A percentile compares a stretch with the other conserved stretches of the same genome.
phyloP scores from a whole-genome alignment of 1,284 basidiomycete species.

The Gomphus bonarii region DNA sequence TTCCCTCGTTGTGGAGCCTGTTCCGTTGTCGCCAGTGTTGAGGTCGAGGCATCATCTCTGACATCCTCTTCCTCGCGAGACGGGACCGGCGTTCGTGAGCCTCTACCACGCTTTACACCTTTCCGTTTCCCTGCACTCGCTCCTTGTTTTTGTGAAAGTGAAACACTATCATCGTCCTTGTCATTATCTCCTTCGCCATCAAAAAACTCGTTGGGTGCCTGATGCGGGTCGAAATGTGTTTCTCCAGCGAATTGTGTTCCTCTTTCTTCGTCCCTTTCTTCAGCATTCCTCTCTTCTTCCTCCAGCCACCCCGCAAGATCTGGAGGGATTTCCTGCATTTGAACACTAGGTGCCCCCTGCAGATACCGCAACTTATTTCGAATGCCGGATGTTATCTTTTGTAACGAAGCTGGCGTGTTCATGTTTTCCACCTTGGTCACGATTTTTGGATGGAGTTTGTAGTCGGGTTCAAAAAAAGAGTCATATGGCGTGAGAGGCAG shows the following conservation, averaged over 20 bases:
- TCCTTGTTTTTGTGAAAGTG: background rate
- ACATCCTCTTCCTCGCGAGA: conserved; percentile 10
- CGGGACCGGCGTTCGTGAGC: background rate
- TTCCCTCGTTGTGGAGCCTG: background rate
- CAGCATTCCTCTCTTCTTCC: conserved; percentile 62
- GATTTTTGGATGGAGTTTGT: conserved; percentile 88
- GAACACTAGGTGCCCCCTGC: conserved; percentile 91
- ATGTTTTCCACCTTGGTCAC: conserved; percentile 89
- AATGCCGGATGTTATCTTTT: conserved; percentile 78
- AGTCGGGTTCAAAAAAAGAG: conserved; percentile 87
- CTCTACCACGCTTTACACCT: background rate
- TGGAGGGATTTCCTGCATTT: conserved; percentile 94
- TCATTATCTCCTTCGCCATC: conserved; percentile 66
- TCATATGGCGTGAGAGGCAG: conserved; percentile 89
- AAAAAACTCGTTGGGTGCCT: conserved; percentile 56
- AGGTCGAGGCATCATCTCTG: conserved; percentile 24
- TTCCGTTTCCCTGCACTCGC: background rate
- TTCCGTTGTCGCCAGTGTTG: conserved; percentile 14
- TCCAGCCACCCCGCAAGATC: conserved; percentile 75
- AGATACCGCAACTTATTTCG: conserved; percentile 90
- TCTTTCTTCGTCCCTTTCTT: conserved; percentile 58
- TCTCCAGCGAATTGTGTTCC: conserved; percentile 52
- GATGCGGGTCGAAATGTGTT: conserved; percentile 38
- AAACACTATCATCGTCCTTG: conserved; percentile 17
- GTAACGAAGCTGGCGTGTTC: conserved; percentile 75